phyloP scores from a whole-genome alignment of 805 yeast genomes.

The Kodamaea leandrae region DNA sequence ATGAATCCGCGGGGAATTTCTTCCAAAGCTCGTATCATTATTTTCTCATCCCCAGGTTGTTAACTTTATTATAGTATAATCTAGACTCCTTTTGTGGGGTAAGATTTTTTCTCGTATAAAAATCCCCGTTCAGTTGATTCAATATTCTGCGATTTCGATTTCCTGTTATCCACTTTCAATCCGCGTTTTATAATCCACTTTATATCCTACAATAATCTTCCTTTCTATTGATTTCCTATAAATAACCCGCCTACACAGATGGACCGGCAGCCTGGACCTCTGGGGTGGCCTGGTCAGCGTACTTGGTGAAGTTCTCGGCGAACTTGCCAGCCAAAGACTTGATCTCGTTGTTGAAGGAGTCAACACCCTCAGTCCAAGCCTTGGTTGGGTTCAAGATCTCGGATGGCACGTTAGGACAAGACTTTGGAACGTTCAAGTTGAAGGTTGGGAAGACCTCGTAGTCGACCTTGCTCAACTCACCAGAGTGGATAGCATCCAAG shows the following conservation, averaged over 20 bases:
- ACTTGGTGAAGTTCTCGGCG: conserved; percentile 81
- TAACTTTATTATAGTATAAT: too few relatives aligned
- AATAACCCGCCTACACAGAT: conserved; percentile 23
- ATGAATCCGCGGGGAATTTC: too few relatives aligned
- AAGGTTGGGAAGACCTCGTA: conserved; percentile 84
- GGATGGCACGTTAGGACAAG: conserved; percentile 77
- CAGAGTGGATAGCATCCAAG: conserved; percentile 90
- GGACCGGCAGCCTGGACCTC: conserved; percentile 97
- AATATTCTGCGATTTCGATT: too few relatives aligned
- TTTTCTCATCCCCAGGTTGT: too few relatives aligned
- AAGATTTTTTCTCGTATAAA: too few relatives aligned
- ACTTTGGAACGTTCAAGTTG: conserved; percentile 82
- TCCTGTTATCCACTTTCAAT: too few relatives aligned
- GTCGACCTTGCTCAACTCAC: conserved; percentile 74
- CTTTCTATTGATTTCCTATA: background rate
- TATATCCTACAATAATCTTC: background rate
- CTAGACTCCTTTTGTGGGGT: too few relatives aligned
- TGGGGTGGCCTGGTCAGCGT: conserved; percentile 73
- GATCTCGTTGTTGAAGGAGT: conserved; percentile 37
- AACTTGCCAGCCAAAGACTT: conserved; percentile 73
- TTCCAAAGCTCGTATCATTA: too few relatives aligned
- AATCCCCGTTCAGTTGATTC: too few relatives aligned
- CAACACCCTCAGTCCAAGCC: conserved; percentile 60
- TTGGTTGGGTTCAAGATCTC: conserved; percentile 84
- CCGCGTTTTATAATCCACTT: too few relatives aligned